Conservation (phyloP, 257 asterid species). For the Solanum bulbocastanum region DNA sequence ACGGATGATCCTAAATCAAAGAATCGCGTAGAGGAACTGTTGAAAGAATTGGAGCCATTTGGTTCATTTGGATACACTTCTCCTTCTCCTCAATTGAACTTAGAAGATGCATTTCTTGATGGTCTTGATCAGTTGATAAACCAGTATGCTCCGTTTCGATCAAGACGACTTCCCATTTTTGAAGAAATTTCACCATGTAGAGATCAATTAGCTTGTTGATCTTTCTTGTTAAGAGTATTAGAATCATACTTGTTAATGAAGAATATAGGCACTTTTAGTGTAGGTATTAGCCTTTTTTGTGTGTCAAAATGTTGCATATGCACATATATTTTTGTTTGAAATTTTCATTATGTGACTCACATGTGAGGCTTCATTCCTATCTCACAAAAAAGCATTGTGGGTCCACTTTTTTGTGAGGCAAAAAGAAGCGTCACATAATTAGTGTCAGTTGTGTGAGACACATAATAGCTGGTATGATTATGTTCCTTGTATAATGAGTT, state of each 20-base stretch:
- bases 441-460: not conserved
- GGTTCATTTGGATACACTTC: slow-evolving; percentile 1
- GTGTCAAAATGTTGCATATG: not conserved
- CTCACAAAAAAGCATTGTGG: not conserved
- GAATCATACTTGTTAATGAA: not conserved
- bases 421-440: not conserved
- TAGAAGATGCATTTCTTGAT: slow-evolving; percentile 49
- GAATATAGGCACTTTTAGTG: not conserved
- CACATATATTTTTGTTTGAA: not conserved
- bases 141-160: slow-evolving; percentile 49
- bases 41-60: slow-evolving; percentile 34
- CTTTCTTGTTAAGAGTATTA: not conserved
- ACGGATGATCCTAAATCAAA: slow-evolving; percentile 50
- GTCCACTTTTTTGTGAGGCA: not conserved
- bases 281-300: not conserved
- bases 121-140: slow-evolving; percentile 69
- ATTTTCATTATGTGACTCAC: not conserved
- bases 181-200: slow-evolving; percentile 71
- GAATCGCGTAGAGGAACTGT: slow-evolving; percentile 43
- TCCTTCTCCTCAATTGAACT: slow-evolving; percentile 7
- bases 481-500: not conserved
- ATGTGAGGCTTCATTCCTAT: not conserved
- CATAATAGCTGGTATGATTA: not conserved
- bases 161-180: slow-evolving; percentile 81
- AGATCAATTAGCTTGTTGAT: slow-evolving; percentile 88